phyloP scores from a whole-genome alignment of 306 rosid species.

The Ceratonia siliqua region DNA sequence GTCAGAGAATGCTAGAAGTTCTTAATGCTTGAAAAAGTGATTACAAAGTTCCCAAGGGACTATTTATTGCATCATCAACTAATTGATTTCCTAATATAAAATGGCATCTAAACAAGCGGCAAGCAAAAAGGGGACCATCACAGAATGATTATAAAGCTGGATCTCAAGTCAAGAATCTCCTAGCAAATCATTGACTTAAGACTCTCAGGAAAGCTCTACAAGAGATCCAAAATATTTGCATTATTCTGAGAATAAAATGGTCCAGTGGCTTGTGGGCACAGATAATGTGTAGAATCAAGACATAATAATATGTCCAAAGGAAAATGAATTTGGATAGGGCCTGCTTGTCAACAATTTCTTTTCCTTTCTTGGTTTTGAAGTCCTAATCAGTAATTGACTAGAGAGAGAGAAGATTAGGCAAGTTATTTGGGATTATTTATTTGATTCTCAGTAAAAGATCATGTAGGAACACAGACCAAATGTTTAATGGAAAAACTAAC shows the following conservation, averaged over 20 bases:
- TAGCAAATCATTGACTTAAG: neutral
- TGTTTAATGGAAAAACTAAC: neutral
- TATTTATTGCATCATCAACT: neutral
- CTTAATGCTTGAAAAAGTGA: neutral
- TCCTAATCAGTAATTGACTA: neutral
- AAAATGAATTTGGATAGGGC: neutral
- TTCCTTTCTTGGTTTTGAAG: neutral
- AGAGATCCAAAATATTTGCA: conserved; percentile 2
- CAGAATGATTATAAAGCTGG: neutral
- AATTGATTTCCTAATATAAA: neutral
- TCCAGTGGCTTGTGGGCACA: neutral
- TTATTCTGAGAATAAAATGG: neutral
- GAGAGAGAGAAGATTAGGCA: neutral
- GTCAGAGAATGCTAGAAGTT: neutral
- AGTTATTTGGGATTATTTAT: neutral
- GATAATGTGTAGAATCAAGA: neutral
- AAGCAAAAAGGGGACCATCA: neutral
- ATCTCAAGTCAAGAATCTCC: neutral
- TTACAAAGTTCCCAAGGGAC: neutral
- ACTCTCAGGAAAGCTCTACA: neutral
- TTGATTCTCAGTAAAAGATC: neutral
- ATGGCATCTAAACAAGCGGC: neutral
- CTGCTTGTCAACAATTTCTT: neutral
- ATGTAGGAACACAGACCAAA: neutral
- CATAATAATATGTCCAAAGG: neutral